Conservation (phyloP, 371 early-diverging fungal genomes). For the Mucor lusitanicus region DNA sequence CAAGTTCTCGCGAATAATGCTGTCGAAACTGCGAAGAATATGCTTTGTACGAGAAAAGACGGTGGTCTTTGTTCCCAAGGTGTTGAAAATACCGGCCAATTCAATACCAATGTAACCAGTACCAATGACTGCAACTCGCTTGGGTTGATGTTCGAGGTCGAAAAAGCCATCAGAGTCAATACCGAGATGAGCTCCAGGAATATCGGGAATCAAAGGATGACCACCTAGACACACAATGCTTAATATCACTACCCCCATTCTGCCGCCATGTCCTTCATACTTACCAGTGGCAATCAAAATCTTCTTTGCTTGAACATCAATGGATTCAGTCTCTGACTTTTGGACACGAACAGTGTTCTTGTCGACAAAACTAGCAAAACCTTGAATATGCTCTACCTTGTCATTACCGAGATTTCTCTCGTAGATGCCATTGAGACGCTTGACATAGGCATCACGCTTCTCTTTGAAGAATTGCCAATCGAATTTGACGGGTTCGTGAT, state of each 20-base stretch:
- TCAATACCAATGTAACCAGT: constrained; percentile 96
- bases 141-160: constrained; percentile 88
- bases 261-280: not conserved
- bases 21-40: constrained; percentile 92
- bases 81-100: constrained; percentile 92
- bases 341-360: constrained; percentile 76
- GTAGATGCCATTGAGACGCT: constrained; percentile 96
- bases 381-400: constrained; percentile 78
- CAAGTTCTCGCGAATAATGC: constrained; percentile 81
- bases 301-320: constrained; percentile 72
- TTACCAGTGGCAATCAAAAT: constrained; percentile 89
- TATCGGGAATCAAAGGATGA: constrained; percentile 69
- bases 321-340: constrained; percentile 33
- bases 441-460: constrained; percentile 95
- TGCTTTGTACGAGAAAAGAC: constrained; percentile 85
- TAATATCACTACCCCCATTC: not conserved
- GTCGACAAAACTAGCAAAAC: constrained; percentile 84
- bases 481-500: constrained; percentile 53
- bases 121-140: constrained; percentile 88
- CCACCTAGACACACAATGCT: constrained; percentile 50
- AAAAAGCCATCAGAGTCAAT: constrained; percentile 97
- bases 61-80: constrained; percentile 86
- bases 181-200: constrained; percentile 87
- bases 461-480: constrained; percentile 78
- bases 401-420: constrained; percentile 88